Conservation (phyloP, 306 rosid genomes). For the Rubus idaeus region DNA sequence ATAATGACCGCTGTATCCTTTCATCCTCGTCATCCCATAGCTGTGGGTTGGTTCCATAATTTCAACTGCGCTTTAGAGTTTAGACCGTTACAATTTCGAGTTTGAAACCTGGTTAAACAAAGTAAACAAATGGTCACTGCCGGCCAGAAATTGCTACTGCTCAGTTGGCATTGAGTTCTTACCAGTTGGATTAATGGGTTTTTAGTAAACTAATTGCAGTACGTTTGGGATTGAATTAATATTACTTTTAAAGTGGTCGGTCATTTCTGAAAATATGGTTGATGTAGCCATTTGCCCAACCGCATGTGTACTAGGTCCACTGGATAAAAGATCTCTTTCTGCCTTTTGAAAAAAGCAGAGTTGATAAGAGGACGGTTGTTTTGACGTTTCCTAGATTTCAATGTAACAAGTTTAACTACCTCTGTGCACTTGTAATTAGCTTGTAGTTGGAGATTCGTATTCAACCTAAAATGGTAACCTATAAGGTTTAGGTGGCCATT, state of each 20-base stretch:
- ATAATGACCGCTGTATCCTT: slow-evolving; percentile 22
- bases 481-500: background rate
- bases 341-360: slow-evolving; percentile 31
- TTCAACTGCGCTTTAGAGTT: background rate
- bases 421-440: background rate
- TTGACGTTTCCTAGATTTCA: slow-evolving; percentile 6
- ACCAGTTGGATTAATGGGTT: background rate
- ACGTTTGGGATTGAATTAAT: background rate
- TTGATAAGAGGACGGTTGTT: slow-evolving; percentile 19
- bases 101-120: background rate
- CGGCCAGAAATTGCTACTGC: background rate
- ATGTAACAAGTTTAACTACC: background rate
- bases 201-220: background rate
- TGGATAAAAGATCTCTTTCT: background rate
- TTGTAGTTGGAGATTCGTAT: background rate
- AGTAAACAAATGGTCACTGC: background rate
- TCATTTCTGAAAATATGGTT: background rate
- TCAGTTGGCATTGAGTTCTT: background rate
- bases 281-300: slow-evolving; percentile 7
- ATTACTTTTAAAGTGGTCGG: background rate
- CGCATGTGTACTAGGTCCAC: slow-evolving; percentile 12
- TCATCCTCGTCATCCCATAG: background rate
- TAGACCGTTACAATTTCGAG: slow-evolving; percentile 1
- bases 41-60: background rate
- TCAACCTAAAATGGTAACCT: background rate